phyloP scores from a whole-genome alignment of 176 grass and related monocot species.

The Aegilops umbellulata region DNA sequence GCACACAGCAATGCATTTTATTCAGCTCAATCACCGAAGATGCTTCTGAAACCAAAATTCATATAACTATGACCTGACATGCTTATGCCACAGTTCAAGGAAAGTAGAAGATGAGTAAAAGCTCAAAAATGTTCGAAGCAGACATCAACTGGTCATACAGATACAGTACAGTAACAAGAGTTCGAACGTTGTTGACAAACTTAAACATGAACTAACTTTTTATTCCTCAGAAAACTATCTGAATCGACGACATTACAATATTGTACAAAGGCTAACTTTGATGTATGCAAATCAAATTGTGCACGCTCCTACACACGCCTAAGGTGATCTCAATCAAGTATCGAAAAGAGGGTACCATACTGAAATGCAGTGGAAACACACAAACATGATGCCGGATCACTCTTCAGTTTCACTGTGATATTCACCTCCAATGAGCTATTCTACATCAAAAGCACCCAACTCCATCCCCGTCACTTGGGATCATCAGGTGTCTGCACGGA shows the following conservation, averaged over 20 bases:
- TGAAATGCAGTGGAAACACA: constrained; percentile 31
- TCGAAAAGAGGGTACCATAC: constrained; percentile 3
- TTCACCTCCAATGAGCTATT: not conserved
- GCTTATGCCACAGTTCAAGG: no score
- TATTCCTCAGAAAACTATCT: constrained; percentile 29
- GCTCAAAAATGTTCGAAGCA: not conserved
- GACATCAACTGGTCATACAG: not conserved
- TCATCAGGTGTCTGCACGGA: constrained; percentile 27
- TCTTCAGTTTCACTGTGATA: not conserved
- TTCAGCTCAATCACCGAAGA: not conserved
- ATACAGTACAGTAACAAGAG: not conserved
- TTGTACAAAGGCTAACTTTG: constrained; percentile 36
- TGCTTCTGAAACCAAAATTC: not conserved
- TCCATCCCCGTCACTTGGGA: constrained; percentile 30
- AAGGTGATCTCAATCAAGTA: constrained; percentile 20
- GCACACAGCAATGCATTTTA: not conserved
- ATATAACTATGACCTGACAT: not conserved
- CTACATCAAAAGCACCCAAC: not conserved
- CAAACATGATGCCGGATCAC: not conserved
- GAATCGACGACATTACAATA: constrained; percentile 27
- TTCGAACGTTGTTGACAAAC: not conserved
- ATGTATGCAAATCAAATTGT: constrained; percentile 31
- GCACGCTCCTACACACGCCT: not conserved
- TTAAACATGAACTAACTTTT: constrained; percentile 17
- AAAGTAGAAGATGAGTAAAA: not conserved